Conservation (phyloP, 371 early-diverging fungal species). For the Blyttiomyces sp. region DNA sequence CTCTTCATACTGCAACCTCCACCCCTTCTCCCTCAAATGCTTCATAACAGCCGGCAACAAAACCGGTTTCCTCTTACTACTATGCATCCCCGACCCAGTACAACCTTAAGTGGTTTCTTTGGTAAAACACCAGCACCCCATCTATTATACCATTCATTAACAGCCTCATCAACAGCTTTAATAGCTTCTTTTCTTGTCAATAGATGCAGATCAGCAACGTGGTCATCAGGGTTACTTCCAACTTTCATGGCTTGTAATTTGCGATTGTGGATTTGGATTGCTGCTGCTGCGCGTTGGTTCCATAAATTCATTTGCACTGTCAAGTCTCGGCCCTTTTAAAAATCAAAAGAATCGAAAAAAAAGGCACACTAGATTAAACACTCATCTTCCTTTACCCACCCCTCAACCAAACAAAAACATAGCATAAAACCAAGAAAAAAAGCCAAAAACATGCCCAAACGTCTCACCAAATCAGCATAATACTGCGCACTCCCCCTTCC, state of each 20-base stretch:
- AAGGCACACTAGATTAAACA: neutral
- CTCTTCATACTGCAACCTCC: constrained; percentile 7
- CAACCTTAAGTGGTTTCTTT: neutral
- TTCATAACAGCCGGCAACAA: constrained; percentile 19
- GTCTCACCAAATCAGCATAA: constrained; percentile 20
- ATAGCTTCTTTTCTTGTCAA: constrained; percentile 18
- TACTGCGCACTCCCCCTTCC: constrained; percentile 24
- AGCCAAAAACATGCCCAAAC: too few species aligned
- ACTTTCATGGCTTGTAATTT: neutral
- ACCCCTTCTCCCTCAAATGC: constrained; percentile 15
- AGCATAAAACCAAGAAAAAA: neutral
- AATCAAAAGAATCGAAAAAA: neutral
- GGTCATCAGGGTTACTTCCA: neutral
- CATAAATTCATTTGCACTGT: constrained; percentile 7
- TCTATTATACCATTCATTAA: constrained; percentile 10
- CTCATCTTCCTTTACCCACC: neutral
- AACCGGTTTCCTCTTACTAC: constrained; percentile 8
- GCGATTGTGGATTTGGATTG: constrained; percentile 6
- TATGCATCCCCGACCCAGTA: constrained; percentile 20
- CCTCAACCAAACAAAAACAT: neutral
- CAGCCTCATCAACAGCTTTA: neutral
- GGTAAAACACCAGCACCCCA: neutral
- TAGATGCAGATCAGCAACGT: constrained; percentile 21
- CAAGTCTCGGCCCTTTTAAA: constrained; percentile 15
- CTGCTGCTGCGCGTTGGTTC: constrained; percentile 20